phyloP scores from a whole-genome alignment of 208 protist genomes.

The Crithidia acanthocephali region DNA sequence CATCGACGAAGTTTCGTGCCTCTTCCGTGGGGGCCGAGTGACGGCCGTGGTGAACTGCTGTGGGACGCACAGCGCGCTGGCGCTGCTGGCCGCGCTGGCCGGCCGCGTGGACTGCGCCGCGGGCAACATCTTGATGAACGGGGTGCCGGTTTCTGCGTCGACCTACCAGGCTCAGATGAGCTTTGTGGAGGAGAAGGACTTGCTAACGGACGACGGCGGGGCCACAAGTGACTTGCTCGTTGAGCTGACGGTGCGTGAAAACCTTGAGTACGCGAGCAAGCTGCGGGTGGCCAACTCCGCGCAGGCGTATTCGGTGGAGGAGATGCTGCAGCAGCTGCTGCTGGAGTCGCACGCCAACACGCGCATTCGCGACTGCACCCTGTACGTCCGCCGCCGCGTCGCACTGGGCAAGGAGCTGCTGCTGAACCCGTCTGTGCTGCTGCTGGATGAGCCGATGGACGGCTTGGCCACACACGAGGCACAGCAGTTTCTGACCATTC shows the following conservation, averaged over 20 bases:
- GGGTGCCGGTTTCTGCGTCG: conserved; percentile 54
- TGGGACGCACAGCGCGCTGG: conserved; percentile 45
- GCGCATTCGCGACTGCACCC: conserved; percentile 42
- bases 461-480: conserved; percentile 69
- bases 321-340: conserved; percentile 49
- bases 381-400: conserved; percentile 58
- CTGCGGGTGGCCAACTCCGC: conserved; percentile 50
- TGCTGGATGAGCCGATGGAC: conserved; percentile 55
- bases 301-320: conserved; percentile 43
- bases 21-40: conserved; percentile 58
- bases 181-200: conserved; percentile 25
- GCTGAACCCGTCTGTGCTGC: conserved; percentile 57
- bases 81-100: conserved; percentile 48
- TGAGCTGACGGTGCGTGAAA: conserved; percentile 60
- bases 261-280: conserved; percentile 52
- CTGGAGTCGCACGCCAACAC: conserved; percentile 30
- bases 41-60: conserved; percentile 68
- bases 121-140: conserved; percentile 59
- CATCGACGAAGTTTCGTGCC: conserved; percentile 47
- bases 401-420: conserved; percentile 63
- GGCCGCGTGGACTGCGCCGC: conserved; percentile 39
- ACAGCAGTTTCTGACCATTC: conserved; percentile 53
- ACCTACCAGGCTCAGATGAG: conserved; percentile 43
- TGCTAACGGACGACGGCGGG: conserved; percentile 15
- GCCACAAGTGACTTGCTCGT: conserved; percentile 29